Base-by-base conservation (phyloP, 176 grass and related monocot species). In the Guadua angustifolia region DNA sequence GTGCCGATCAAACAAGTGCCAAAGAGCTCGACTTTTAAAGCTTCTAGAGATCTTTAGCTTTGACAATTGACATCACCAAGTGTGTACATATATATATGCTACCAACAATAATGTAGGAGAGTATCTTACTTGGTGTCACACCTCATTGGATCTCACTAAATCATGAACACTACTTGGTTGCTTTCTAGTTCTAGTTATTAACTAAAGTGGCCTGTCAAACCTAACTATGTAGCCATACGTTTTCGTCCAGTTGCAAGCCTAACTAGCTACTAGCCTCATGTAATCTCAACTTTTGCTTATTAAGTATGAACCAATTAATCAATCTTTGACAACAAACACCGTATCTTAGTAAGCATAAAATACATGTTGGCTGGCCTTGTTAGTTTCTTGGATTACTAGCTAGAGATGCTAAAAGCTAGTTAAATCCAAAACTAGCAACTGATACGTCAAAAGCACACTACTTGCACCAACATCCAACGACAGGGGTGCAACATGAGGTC, bases 11-110 rank as follows among this genome's bases (percentile, higher is more conserved):
- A 77, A 53, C 53, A 77, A 64, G 66, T 66, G 78, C 39, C 32
- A 1, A 82, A 71, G 55, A 71, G 49, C 29, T 78, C 25, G 39
- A 59, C 73, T 42, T 86, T 86, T 70, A 24, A 82, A 78, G 73
- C 71, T 86, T 90, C 79, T 82, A 86, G 83, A 86, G n/a, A 59
- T 71, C 58, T 86, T 86, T 82, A 78, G 21, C 73, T 78, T 90
- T 90, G 58, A 82, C 73, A 78, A 73, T 78, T 65, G 45, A 56
- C 75, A 72, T 82, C 51, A 60, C 21, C 38, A n/a, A n/a, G n/a
- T n/a, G n/a, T n/a, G n/a, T n/a, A n/a, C n/a, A 74, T 18, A 21
- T 58, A 29, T 69, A 25, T 42, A 26, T 32, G 69, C 45, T 39
- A 35, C 14, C 71, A 70, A 56, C 45, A 75, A 80, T 55, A 69